Conservation (phyloP, 495 filamentous ascomycete species). For the Penicillium salamii region DNA sequence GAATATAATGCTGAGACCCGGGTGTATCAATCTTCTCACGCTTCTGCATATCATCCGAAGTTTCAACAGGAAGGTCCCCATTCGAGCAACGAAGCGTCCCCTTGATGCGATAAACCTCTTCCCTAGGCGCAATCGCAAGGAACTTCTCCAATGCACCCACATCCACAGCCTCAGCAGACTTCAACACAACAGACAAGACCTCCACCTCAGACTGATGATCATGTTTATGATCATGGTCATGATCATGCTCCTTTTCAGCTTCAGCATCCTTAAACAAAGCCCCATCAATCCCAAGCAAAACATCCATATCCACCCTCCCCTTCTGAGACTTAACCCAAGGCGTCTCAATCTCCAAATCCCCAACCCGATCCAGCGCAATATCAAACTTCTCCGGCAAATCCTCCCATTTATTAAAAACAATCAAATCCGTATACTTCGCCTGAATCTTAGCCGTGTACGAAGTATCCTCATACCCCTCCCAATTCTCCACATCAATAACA, state of each 20-base stretch:
- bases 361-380: conserved; percentile 75
- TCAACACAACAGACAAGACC: conserved; percentile 74
- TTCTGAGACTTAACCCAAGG: conserved; percentile 77
- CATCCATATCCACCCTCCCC: conserved; percentile 69
- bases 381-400: conserved; percentile 69
- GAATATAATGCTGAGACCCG: conserved; percentile 57
- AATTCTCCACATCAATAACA: conserved; percentile 97
- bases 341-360: conserved; percentile 78
- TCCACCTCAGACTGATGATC: conserved; percentile 84
- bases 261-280: conserved; percentile 63
- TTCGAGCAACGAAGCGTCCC: conserved; percentile 64
- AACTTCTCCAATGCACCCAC: conserved; percentile 61
- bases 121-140: conserved; percentile 70
- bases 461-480: conserved; percentile 92
- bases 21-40: conserved; percentile 5
- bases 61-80: conserved; percentile 53
- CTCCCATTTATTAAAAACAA: conserved; percentile 98
- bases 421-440: conserved; percentile 85
- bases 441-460: conserved; percentile 83
- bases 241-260: conserved; percentile 10
- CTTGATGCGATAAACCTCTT: conserved; percentile 95
- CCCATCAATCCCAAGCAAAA: conserved; percentile 85
- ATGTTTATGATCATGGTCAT: conserved; percentile 19
- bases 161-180: conserved; percentile 53
- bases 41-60: conserved; percentile 42